Base-by-base conservation (phyloP, 2,329 filamentous ascomycete species). In the Zarea fungicola region DNA sequence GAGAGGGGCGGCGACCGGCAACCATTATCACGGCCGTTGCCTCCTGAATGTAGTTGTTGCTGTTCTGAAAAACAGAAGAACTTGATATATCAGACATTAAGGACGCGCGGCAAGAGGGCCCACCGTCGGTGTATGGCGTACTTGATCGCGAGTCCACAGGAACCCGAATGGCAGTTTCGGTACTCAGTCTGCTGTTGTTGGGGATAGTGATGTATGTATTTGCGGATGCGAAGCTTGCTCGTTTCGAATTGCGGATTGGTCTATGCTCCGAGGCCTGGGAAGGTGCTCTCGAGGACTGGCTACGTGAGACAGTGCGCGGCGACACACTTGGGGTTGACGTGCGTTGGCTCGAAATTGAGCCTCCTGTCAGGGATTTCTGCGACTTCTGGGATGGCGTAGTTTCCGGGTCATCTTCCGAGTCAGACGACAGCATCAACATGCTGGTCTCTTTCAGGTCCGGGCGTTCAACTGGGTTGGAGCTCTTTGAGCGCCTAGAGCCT, bases 201-300 rank as follows among this genome's bases (percentile, higher is more conserved):
- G 70, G 72, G 18, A 75, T 70, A 5, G 68, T 64, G 3, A 73
- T 65, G 52, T 70, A 72, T 23, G 73, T 72, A 13, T 66, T 69
- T 3, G 65, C 63, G 6, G 67, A 58, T 3, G 67, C 60, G 39
- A 70, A 69, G 35, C 66, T 75, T 5, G 71, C 58, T 11, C 66
- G 64, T 49, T 70, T 73, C 10, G 56, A 62, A n/a, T 65, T 60
- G 42, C 65, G 68, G 34, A 58, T 66, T 5, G 39, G n/a, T 39
- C 18, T 54, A 49, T 40, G 34, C 19, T 23, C 28, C 9, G 35
- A 35, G 10, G 29, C 22, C 21, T 43, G 49, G 9, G 42, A 41
- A 3, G 42, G 22, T 3, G 45, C 37, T 25, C 29, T 43, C 14
- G 32, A 25, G 4, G 41, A 25, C 23, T 43, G 42, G 14, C 23